Base-by-base conservation (phyloP, 371 early-diverging fungal genomes). In the Mucor ambiguus region DNA sequence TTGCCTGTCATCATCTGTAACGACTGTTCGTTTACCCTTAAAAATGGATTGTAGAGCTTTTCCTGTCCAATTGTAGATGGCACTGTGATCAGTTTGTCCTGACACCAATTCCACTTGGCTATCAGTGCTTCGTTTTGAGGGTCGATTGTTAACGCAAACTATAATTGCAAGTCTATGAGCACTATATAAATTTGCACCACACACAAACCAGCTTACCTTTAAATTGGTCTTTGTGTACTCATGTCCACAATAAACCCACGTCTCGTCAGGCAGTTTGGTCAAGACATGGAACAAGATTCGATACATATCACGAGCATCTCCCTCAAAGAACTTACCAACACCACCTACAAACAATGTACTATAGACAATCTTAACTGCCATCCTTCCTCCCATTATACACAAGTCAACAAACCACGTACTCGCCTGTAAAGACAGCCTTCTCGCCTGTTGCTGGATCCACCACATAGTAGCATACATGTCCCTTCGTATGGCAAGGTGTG, bases 271-370 rank as follows among this genome's bases (percentile, higher is more conserved):
- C 58, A 98, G 76, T 33, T 79, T 79, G 0, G 86, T 92, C 28
- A 98, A 79, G 35, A 87, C 85, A 37, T 87, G 85, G 61, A 90
- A 85, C 61, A 97, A 24, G 7, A 91, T 90, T 43, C 84, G 74
- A 76, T 93, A 82, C 95, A 96, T 95, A 60, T 95, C 91, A 24
- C 87, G 82, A 2, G 95, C 89, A 29, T 91, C 92, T 22, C 97
- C 98, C 71, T 98, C 98, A 75, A 98, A 96, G 75, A 98, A 95
- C 32, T 93, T 86, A 2, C 98, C 98, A 63, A 97, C 93, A 14
- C 95, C 94, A 32, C 73, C 87, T n/a, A 78, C 58, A 74, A 82
- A 81, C 8, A 79, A 58, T 12, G 84, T 84, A 48, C 66, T 65
- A 24, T 29, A 48, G 6, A 16, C 18, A 6, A 1, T 4, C 26